Evolutionary conservation across 345 rosid species (phyloP).

Genomic region (Combretum micranthum): DNA sequence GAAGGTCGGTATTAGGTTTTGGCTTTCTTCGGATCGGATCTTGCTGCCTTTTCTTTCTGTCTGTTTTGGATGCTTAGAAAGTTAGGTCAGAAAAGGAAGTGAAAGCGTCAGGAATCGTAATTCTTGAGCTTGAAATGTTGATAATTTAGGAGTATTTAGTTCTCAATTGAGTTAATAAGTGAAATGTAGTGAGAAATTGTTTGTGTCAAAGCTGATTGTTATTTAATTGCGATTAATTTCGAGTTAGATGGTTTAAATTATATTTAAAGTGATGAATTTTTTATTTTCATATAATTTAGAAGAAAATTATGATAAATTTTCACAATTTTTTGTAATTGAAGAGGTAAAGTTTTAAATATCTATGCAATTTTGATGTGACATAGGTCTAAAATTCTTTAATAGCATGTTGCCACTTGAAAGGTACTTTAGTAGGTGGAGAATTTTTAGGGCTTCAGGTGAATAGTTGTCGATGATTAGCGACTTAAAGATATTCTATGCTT

Average conservation of each 20-base stretch:
- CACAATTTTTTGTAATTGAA: too few relatives aligned
- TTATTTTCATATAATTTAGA: too few relatives aligned
- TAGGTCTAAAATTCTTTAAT: not conserved
- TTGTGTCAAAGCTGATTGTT: too few relatives aligned
- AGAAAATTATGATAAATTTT: too few relatives aligned
- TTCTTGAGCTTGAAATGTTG: not conserved
- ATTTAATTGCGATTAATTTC: too few relatives aligned
- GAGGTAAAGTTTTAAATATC: too few relatives aligned
- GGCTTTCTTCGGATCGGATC: too few relatives aligned
- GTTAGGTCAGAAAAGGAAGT: conserved; percentile 9
- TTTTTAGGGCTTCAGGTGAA: conserved; percentile 18
- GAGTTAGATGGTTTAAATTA: too few relatives aligned
- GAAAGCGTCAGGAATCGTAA: not conserved
- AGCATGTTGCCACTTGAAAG: not conserved
- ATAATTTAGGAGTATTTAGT: too few relatives aligned
- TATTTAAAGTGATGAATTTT: too few relatives aligned
- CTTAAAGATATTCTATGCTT: conserved; percentile 33
- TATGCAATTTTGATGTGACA: not conserved
- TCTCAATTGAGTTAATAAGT: too few relatives aligned
- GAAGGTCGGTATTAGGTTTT: conserved; percentile 53
- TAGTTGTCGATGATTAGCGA: conserved; percentile 24
- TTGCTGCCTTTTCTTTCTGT: not conserved
- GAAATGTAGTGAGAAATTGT: too few relatives aligned
- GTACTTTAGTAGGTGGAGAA: conserved; percentile 22
- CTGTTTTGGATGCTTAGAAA: conserved; percentile 1